Conservation (phyloP, 2,329 filamentous ascomycete species). For the Monilinia fructicola region DNA sequence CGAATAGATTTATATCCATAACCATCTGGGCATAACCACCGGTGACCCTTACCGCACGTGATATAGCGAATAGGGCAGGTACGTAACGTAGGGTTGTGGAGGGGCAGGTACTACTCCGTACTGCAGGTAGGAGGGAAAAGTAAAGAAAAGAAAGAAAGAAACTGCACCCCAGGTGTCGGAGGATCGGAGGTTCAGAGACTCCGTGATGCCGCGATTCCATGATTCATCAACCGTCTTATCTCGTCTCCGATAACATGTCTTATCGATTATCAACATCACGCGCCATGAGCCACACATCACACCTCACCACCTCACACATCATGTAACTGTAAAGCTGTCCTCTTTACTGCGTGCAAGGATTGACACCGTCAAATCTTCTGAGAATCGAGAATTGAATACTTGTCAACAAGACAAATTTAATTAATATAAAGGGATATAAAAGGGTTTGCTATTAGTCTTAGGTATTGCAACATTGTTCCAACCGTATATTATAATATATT, state of each 20-base stretch:
- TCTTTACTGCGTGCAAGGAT: slow-evolving; percentile 23
- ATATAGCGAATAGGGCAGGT: too few species aligned
- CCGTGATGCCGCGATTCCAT: too few species aligned
- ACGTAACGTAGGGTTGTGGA: not conserved
- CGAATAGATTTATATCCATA: too few species aligned
- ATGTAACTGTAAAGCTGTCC: slow-evolving; percentile 22
- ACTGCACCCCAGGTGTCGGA: not conserved
- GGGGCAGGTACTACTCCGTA: not conserved
- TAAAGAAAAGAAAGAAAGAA: not conserved
- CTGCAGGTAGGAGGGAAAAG: not conserved
- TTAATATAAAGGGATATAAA: not conserved
- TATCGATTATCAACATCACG: not conserved
- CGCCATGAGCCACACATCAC: too few species aligned
- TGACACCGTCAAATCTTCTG: not conserved
- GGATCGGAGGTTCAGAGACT: not conserved
- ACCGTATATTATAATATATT: not conserved
- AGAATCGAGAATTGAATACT: not conserved
- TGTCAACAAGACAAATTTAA: slow-evolving; percentile 11
- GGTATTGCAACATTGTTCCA: not conserved
- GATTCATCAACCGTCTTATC: too few species aligned
- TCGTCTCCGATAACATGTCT: slow-evolving; percentile 14
- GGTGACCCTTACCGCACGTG: too few species aligned
- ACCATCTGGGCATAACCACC: too few species aligned
- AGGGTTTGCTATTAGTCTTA: not conserved
- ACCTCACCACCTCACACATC: too few species aligned